phyloP scores from a whole-genome alignment of 192 early-diverging fungal genomes.

The Haplosporangium gracile region DNA sequence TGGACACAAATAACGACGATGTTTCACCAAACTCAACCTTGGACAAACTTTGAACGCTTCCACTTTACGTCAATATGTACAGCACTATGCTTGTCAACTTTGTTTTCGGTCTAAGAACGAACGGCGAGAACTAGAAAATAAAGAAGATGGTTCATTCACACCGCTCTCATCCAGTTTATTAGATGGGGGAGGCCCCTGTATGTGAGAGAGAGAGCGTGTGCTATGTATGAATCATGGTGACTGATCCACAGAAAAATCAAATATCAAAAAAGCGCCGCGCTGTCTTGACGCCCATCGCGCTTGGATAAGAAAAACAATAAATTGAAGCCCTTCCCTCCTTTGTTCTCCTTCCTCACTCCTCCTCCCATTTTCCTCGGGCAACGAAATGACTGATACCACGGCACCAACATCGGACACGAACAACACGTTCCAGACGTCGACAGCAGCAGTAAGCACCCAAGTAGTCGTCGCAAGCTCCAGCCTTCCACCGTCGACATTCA shows the following conservation, averaged over 20 bases:
- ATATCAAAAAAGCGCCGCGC: no score
- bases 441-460: background rate
- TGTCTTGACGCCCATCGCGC: no score
- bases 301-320: background rate
- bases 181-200: background rate
- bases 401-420: background rate
- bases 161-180: background rate
- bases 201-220: background rate
- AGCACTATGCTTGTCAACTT: no score
- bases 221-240: no score
- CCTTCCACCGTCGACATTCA: constrained; percentile 9
- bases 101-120: background rate
- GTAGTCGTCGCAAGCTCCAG: background rate
- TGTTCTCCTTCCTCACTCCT: background rate
- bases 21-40: background rate
- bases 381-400: background rate
- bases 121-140: background rate
- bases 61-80: background rate
- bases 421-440: background rate
- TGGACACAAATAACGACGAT: no score
- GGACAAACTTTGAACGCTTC: background rate
- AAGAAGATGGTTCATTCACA: background rate
- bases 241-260: no score
- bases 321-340: background rate
- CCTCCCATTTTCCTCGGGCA: background rate